Percentiles rank a stretch among this genome's conserved stretches.
phyloP scores from a whole-genome alignment of 1,284 basidiomycete species.

The Cryptococcus deneoformans region DNA sequence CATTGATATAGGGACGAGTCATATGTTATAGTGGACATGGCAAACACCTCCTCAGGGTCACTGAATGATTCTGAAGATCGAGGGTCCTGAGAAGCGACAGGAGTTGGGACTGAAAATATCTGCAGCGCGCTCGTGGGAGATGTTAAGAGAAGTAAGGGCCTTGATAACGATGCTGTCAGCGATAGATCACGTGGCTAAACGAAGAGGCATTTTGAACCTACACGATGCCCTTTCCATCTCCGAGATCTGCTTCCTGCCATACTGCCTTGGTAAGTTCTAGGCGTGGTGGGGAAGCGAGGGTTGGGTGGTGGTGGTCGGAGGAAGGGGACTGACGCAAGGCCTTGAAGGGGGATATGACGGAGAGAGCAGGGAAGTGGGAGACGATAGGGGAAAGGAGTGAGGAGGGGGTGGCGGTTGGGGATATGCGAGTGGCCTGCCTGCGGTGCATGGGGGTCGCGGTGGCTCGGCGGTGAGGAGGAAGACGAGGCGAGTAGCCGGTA shows the following conservation, averaged over 20 bases:
- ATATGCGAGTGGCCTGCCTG: no score
- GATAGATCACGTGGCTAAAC: no score
- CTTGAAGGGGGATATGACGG: conserved; percentile 23
- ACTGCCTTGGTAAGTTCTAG: conserved; percentile 7
- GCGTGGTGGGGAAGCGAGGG: conserved; percentile 11
- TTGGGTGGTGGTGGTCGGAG: conserved; percentile 14
- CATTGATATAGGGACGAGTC: background rate
- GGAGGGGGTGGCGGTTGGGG: background rate
- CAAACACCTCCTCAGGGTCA: conserved; percentile 35
- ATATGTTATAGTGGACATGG: conserved; percentile 25
- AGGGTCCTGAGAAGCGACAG: conserved; percentile 20
- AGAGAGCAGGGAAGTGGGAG: conserved; percentile 14
- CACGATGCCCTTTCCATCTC: conserved; percentile 22
- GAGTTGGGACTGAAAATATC: no score
- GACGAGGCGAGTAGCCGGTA: no score
- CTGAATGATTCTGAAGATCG: conserved; percentile 31
- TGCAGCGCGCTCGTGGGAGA: background rate
- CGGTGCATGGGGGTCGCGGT: no score
- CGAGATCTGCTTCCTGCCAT: conserved; percentile 37
- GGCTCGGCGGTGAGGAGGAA: no score
- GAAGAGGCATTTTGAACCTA: conserved; percentile 2
- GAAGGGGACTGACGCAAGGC: conserved; percentile 16
- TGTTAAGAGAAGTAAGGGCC: conserved; percentile 18
- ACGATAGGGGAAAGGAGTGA: conserved; percentile 32
- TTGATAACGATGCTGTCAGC: conserved; percentile 6